phyloP scores from a whole-genome alignment of 192 early-diverging fungal species.

The Entomortierella lignicola region DNA sequence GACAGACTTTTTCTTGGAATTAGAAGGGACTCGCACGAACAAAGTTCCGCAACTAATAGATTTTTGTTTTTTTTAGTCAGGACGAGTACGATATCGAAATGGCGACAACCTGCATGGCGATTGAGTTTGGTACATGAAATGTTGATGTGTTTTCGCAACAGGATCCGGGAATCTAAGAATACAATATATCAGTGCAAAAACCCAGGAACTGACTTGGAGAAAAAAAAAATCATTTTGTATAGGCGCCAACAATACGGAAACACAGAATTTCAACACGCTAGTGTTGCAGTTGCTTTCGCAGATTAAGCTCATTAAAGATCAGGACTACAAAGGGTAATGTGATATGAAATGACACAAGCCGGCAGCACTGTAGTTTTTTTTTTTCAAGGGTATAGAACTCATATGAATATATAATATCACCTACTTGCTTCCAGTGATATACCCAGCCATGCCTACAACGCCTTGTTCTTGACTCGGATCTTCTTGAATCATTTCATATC shows the following conservation, averaged over 20 bases:
- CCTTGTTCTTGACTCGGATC: constrained; percentile 71
- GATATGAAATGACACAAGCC: neutral
- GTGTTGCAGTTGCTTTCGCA: constrained; percentile 70
- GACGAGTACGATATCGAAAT: constrained; percentile 81
- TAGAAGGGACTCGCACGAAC: too few species aligned
- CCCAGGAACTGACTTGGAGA: too few species aligned
- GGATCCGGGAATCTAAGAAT: too few species aligned
- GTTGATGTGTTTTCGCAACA: neutral
- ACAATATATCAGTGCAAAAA: too few species aligned
- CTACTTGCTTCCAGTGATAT: constrained; percentile 59
- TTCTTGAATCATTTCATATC: constrained; percentile 77
- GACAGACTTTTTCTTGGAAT: neutral
- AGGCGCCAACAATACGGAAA: constrained; percentile 73
- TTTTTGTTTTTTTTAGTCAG: constrained; percentile 59
- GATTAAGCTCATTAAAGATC: constrained; percentile 62
- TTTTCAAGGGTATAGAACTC: neutral
- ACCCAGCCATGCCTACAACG: constrained; percentile 71
- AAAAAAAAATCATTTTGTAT: too few species aligned
- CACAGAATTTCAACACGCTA: constrained; percentile 75
- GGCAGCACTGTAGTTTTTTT: constrained; percentile 45
- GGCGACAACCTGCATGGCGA: constrained; percentile 69
- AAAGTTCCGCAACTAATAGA: too few species aligned
- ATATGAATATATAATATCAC: neutral
- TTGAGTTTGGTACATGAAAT: constrained; percentile 64
- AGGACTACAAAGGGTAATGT: constrained; percentile 55